These are phyloP conservation scores for Simmondsia chinensis DNA, from an alignment of 148 eudicot genomes.

Conservation along the genomic window DNA sequence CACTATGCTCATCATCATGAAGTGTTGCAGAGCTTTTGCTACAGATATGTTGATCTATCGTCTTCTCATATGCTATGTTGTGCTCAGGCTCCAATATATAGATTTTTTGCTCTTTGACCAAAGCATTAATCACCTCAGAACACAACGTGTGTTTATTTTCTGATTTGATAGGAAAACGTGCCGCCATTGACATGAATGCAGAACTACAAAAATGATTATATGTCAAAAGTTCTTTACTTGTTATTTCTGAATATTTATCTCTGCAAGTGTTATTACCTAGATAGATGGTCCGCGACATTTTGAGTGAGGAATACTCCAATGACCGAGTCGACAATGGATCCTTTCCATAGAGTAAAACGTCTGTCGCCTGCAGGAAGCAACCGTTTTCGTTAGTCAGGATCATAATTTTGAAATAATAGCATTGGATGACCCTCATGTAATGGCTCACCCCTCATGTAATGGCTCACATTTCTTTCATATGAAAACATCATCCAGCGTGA, in stretches of 20 bases:
- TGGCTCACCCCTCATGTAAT: too few species aligned
- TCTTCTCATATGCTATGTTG: slow-evolving; percentile 25
- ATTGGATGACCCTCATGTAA: too few species aligned
- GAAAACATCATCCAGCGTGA: too few species aligned
- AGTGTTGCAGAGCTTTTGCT: slow-evolving; percentile 18
- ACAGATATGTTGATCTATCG: slow-evolving; percentile 20
- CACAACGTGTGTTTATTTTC: slow-evolving; percentile 14
- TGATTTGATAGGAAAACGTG: slow-evolving; percentile 59
- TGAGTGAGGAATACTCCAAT: slow-evolving; percentile 96
- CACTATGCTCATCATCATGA: slow-evolving; percentile 18
- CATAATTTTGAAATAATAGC: too few species aligned
- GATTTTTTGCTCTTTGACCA: slow-evolving; percentile 37
- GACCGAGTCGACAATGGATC: slow-evolving; percentile 92
- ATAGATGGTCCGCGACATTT: slow-evolving; percentile 94
- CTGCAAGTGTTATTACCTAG: slow-evolving; percentile 42
- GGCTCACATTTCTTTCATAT: too few species aligned
- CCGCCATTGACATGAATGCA: slow-evolving; percentile 91
- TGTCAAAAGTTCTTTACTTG: background rate
- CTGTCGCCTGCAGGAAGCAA: slow-evolving; percentile 62
- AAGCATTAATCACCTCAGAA: slow-evolving; percentile 26
- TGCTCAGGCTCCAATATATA: slow-evolving; percentile 40
- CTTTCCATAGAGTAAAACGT: slow-evolving; percentile 94
- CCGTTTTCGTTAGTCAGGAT: slow-evolving; percentile 3
- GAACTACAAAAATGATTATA: slow-evolving; percentile 45
- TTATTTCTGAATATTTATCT: too few species aligned